phyloP scores from a whole-genome alignment of 1,284 basidiomycete genomes.

The Marasmius fiardii region DNA sequence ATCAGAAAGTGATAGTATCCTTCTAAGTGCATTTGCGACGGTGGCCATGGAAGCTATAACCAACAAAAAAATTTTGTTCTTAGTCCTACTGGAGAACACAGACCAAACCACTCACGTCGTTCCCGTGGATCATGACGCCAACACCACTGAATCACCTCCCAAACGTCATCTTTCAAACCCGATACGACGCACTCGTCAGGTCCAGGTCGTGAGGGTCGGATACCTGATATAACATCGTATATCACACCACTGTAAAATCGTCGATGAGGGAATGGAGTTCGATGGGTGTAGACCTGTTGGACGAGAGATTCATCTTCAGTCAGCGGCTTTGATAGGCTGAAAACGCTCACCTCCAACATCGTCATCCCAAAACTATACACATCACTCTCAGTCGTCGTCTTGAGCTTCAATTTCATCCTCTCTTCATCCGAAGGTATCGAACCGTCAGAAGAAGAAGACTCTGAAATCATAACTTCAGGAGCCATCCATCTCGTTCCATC shows the following conservation, averaged over 20 bases:
- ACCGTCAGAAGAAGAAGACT: background rate
- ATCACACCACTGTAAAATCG: conserved; percentile 15
- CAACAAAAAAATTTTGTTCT: background rate
- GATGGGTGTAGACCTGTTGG: conserved; percentile 16
- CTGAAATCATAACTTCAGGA: conserved; percentile 23
- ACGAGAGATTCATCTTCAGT: background rate
- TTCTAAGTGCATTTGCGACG: background rate
- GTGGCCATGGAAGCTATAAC: background rate
- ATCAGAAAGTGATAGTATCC: background rate
- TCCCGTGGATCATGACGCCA: conserved; percentile 18
- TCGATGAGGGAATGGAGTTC: conserved; percentile 15
- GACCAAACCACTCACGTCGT: conserved; percentile 17
- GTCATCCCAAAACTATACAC: conserved; percentile 30
- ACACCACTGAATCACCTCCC: conserved; percentile 19
- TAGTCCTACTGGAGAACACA: no score
- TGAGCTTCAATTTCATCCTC: no score
- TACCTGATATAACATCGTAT: conserved; percentile 15
- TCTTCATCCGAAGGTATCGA: background rate
- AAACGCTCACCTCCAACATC: conserved; percentile 22
- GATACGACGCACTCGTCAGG: conserved; percentile 6
- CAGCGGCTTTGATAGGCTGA: background rate
- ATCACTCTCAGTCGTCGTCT: conserved; percentile 19
- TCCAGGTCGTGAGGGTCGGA: conserved; percentile 14
- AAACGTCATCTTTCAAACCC: conserved; percentile 18
- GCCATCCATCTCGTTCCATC: conserved; percentile 25